Base-by-base conservation (phyloP, 2,329 filamentous ascomycete genomes). In the Beauveria rudraprayagi region DNA sequence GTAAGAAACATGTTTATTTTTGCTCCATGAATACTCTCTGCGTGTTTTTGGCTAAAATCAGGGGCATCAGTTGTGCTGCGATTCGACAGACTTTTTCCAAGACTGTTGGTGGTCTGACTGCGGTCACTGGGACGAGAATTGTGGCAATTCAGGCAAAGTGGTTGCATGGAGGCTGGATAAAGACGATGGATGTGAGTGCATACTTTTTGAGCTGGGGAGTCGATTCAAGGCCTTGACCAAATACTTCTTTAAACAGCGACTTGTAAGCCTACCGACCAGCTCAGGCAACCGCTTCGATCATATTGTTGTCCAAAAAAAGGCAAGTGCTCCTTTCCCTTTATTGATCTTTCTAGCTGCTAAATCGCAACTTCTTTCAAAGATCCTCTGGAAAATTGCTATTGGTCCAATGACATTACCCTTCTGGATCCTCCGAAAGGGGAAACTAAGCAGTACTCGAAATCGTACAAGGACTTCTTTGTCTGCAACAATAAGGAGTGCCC, bases 21-120 rank as follows among this genome's bases (percentile, higher is more conserved):
- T 9, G 5, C 5, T 17, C 4, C n/a, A 14, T 37, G 3, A 52
- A 22, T 22, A 22, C 22, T 40, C 2, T 37, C 3, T 9, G 22
- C 19, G 5, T 24, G 51, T 2, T 22, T 2, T 22, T 1, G 9
- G 34, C 30, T 40, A 11, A 40, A 22, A 22, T 2, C 1, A 2
- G 19, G 19, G 11, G 16, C 4, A 26, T 41, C 17, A 54, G 51
- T 61, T 68, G 1, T 70, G 68, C 60, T 70, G 66, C 61, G 61
- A 67, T 50, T 61, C 58, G n/a, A 68, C 66, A 19, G 51, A 63
- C 30, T 26, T 68, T 10, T 30, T 69, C 7, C 54, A 65, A 5
- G 51, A 68, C 22, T 69, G 66, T 50, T 61, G 61, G 56, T 69
- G 67, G 67, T 67, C 56, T 11, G 64, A 59, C 40, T 69, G 66